Evolutionary conservation across 257 asterid genomes (phyloP).

Genomic region (Nicotiana sylvestris): DNA sequence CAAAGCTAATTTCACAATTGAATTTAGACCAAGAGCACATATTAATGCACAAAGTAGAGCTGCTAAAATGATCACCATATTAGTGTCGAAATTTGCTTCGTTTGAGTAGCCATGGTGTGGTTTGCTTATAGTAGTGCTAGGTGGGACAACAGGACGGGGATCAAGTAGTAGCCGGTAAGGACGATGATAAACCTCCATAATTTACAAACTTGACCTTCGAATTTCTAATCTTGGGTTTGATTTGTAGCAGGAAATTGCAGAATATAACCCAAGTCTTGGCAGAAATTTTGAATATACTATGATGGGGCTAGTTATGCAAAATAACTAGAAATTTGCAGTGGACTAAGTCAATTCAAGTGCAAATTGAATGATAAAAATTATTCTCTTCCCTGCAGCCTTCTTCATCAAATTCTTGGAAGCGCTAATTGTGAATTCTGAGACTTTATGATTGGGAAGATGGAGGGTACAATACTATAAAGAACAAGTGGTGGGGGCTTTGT

Average conservation of each 20-base stretch:
- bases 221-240: background rate
- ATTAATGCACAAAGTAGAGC: constrained; percentile 65
- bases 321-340: background rate
- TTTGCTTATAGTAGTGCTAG: constrained; percentile 21
- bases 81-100: constrained; percentile 51
- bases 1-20: constrained; percentile 48
- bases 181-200: constrained; percentile 37
- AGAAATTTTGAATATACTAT: background rate
- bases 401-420: background rate
- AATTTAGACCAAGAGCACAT: constrained; percentile 66
- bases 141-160: constrained; percentile 13
- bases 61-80: constrained; percentile 70
- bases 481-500: background rate
- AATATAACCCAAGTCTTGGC: background rate
- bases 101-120: constrained; percentile 18
- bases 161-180: constrained; percentile 43
- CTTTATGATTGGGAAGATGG: background rate
- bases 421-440: background rate
- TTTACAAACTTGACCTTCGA: background rate
- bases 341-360: background rate
- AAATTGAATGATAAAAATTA: constrained; percentile 45
- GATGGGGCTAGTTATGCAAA: background rate
- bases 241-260: background rate
- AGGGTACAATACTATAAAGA: background rate
- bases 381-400: background rate